These are phyloP conservation scores for Hylodesmum podocarpum DNA, from an alignment of 306 rosid species.

Conservation along the genomic window DNA sequence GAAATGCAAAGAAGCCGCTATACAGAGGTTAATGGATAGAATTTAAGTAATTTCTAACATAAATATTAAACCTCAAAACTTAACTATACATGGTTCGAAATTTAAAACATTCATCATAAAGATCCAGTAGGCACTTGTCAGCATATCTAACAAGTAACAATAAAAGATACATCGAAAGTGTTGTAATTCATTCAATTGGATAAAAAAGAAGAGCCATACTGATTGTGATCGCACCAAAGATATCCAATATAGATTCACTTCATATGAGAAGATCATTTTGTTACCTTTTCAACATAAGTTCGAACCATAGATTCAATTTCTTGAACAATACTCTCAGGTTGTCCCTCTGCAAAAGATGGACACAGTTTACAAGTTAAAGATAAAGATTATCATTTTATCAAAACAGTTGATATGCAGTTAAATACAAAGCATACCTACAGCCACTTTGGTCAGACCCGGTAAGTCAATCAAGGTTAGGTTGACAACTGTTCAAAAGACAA, in stretches of 20 bases:
- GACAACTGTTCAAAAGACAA: constrained; percentile 69
- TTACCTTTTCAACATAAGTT: constrained; percentile 85
- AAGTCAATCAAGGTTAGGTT: constrained; percentile 92
- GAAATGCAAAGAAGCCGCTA: neutral
- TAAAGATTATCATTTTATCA: neutral
- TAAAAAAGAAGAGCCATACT: neutral
- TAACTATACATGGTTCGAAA: too few species aligned
- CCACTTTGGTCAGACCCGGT: constrained; percentile 97
- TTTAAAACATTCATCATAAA: too few species aligned
- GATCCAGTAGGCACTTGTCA: neutral
- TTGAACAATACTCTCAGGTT: constrained; percentile 86
- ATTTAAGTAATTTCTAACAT: neutral
- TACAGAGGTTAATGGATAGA: neutral
- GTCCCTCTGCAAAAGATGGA: constrained; percentile 72
- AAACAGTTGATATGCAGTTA: neutral
- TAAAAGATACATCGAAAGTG: constrained; percentile 17
- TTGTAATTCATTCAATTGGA: neutral
- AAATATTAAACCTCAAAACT: neutral
- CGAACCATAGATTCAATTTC: constrained; percentile 93
- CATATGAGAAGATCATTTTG: neutral
- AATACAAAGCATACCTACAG: constrained; percentile 66
- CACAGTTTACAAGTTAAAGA: neutral
- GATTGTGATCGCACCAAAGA: neutral
- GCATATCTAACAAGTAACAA: neutral
- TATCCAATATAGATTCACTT: neutral